Evolutionary conservation across 148 eudicot genomes (phyloP).

Genomic region (Silene conica): DNA sequence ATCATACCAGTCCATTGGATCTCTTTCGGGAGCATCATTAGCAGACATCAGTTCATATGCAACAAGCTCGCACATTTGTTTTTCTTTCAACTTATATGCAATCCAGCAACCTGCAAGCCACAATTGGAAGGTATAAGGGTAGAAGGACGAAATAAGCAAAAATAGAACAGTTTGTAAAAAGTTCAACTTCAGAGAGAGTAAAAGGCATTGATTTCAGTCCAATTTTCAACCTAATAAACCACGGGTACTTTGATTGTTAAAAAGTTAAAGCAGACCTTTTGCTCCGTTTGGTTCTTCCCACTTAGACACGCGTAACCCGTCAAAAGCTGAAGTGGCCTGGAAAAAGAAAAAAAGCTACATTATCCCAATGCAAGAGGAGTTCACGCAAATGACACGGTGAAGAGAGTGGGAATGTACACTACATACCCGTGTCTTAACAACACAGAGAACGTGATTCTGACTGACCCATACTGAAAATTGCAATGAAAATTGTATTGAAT

Average conservation of each 20-base stretch:
- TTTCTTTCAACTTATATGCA: slow-evolving; percentile 50
- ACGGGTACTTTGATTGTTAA: not conserved
- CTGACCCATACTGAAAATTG: not conserved
- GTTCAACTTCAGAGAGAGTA: not conserved
- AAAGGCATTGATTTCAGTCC: not conserved
- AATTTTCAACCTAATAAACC: not conserved
- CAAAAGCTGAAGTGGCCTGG: slow-evolving; percentile 92
- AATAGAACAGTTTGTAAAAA: not conserved
- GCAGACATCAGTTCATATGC: slow-evolving; percentile 96
- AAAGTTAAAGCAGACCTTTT: slow-evolving; percentile 42
- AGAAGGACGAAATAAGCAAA: not conserved
- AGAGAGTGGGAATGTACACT: too few species aligned
- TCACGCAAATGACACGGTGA: not conserved
- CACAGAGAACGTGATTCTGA: not conserved
- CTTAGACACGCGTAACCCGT: slow-evolving; percentile 74
- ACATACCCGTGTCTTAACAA: too few species aligned
- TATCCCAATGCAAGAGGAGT: not conserved
- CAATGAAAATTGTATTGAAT: not conserved
- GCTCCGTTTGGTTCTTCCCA: slow-evolving; percentile 99
- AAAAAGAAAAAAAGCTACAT: too few species aligned
- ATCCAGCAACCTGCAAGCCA: slow-evolving; percentile 73
- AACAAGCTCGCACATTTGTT: slow-evolving; percentile 45
- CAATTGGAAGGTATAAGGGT: slow-evolving; percentile 3
- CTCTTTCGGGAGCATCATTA: slow-evolving; percentile 93
- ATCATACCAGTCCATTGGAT: slow-evolving; percentile 91